Conservation (phyloP, 2,329 filamentous ascomycete species). For the Aspergillus sp. region DNA sequence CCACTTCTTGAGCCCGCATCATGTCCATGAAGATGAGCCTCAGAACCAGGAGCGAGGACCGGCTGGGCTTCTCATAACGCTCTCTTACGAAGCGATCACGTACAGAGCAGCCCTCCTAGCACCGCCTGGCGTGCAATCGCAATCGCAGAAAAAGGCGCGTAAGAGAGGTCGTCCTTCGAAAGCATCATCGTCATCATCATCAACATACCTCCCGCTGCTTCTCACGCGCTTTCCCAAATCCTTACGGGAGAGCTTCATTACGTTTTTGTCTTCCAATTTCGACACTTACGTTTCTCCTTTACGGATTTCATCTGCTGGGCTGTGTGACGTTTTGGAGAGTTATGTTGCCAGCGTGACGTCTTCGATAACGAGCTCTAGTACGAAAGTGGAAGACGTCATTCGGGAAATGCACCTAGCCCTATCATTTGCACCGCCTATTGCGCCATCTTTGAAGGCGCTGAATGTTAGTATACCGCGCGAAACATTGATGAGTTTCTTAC, state of each 20-base stretch:
- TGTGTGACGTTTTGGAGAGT: constrained; percentile 46
- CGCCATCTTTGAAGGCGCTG: constrained; percentile 34
- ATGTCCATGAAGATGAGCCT: background rate
- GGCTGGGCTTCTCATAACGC: constrained; percentile 48
- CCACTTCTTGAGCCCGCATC: constrained; percentile 23
- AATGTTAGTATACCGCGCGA: constrained; percentile 36
- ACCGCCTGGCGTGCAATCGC: constrained; percentile 20
- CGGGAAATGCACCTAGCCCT: constrained; percentile 43
- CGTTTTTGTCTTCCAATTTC: constrained; percentile 52
- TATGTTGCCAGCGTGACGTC: constrained; percentile 27
- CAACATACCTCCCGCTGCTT: constrained; percentile 52
- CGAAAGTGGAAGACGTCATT: constrained; percentile 29
- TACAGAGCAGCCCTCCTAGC: constrained; percentile 54
- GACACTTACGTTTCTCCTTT: constrained; percentile 50
- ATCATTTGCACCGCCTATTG: constrained; percentile 35
- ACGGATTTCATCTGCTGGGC: constrained; percentile 44
- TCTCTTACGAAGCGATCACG: constrained; percentile 50
- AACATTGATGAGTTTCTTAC: constrained; percentile 24
- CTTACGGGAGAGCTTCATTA: constrained; percentile 49
- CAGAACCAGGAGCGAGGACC: constrained; percentile 1
- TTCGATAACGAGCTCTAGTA: background rate
- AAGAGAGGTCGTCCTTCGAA: background rate
- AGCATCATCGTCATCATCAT: constrained; percentile 38
- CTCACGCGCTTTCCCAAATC: constrained; percentile 52
- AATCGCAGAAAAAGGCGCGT: background rate